Evolutionary conservation across 352 stramenopile species (phyloP).

Genomic region (Phytophthora chlamydospora): DNA sequence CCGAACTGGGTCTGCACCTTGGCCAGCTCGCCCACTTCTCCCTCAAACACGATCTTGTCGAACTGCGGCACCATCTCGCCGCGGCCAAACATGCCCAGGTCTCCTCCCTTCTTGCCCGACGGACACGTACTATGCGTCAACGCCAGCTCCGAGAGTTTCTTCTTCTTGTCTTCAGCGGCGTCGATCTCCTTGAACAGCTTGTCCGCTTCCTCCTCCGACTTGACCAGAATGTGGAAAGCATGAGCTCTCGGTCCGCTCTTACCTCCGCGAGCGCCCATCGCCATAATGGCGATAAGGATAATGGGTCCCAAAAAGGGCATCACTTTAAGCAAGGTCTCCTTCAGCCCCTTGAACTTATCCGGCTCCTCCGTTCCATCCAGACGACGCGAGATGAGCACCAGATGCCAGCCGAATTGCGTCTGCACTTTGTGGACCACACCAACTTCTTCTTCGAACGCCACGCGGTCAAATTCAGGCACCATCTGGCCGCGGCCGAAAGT

Average conservation of each 20-base stretch:
- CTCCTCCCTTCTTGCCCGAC: slow-evolving; percentile 64
- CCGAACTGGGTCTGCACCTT: slow-evolving; percentile 81
- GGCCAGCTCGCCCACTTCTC: slow-evolving; percentile 55
- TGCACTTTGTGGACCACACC: slow-evolving; percentile 85
- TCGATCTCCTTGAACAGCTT: slow-evolving; percentile 64
- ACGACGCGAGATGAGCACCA: slow-evolving; percentile 63
- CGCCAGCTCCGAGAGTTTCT: slow-evolving; percentile 62
- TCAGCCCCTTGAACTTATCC: slow-evolving; percentile 42
- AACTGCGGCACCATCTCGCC: slow-evolving; percentile 82
- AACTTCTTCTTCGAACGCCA: slow-evolving; percentile 73
- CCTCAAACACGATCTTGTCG: slow-evolving; percentile 70
- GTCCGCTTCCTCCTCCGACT: slow-evolving; percentile 58
- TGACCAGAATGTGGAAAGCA: slow-evolving; percentile 70
- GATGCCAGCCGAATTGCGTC: slow-evolving; percentile 80
- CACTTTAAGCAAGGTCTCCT: slow-evolving; percentile 43
- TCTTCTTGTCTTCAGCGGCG: slow-evolving; percentile 55
- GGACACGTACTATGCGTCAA: slow-evolving; percentile 59
- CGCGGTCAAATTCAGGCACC: slow-evolving; percentile 75
- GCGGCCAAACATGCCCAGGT: slow-evolving; percentile 71
- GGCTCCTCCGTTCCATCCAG: slow-evolving; percentile 49
- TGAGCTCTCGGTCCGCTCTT: slow-evolving; percentile 44
- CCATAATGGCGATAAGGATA: slow-evolving; percentile 63
- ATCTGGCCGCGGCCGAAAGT: slow-evolving; percentile 79
- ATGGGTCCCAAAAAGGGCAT: slow-evolving; percentile 60
- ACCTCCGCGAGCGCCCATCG: slow-evolving; percentile 34